phyloP scores from a whole-genome alignment of 2,329 filamentous ascomycete genomes.

The Paraphoma chrysanthemicola region DNA sequence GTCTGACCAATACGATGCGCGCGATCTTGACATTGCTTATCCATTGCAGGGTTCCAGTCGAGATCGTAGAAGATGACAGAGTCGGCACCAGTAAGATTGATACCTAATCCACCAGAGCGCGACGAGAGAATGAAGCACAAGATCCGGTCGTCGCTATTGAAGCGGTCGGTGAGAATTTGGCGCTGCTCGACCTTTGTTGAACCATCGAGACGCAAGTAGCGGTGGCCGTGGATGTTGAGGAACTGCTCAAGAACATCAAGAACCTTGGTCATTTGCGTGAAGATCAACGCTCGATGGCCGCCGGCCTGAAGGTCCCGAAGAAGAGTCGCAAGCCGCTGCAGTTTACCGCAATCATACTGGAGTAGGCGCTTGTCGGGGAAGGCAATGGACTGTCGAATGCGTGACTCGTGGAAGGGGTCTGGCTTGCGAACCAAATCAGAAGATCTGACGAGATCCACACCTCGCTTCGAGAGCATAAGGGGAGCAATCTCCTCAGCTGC shows the following conservation, averaged over 20 bases:
- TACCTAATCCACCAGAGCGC: slow-evolving; percentile 90
- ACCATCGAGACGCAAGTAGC: slow-evolving; percentile 95
- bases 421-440: slow-evolving; percentile 61
- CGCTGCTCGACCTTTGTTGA: slow-evolving; percentile 94
- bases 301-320: slow-evolving; percentile 86
- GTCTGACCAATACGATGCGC: slow-evolving; percentile 98
- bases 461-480: slow-evolving; percentile 66
- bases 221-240: slow-evolving; percentile 95
- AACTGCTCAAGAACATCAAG: slow-evolving; percentile 97
- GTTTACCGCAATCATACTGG: slow-evolving; percentile 96
- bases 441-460: slow-evolving; percentile 63
- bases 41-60: slow-evolving; percentile 99
- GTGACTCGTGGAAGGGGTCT: slow-evolving; percentile 92
- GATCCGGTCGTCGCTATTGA: slow-evolving; percentile 93
- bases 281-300: slow-evolving; percentile 93
- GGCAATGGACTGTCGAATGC: slow-evolving; percentile 91
- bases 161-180: slow-evolving; percentile 92
- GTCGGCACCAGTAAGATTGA: slow-evolving; percentile 95
- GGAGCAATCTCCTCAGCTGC: slow-evolving; percentile 79
- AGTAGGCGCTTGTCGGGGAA: slow-evolving; percentile 96
- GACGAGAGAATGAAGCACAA: slow-evolving; percentile 95
- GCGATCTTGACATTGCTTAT: slow-evolving; percentile 97
- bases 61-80: slow-evolving; percentile 99
- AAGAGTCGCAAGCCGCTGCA: slow-evolving; percentile 86
- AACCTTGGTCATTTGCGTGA: slow-evolving; percentile 99